Evolutionary conservation across 1,139 yeast species (phyloP).

Genomic region (Scheffersomyces insectosa): DNA sequence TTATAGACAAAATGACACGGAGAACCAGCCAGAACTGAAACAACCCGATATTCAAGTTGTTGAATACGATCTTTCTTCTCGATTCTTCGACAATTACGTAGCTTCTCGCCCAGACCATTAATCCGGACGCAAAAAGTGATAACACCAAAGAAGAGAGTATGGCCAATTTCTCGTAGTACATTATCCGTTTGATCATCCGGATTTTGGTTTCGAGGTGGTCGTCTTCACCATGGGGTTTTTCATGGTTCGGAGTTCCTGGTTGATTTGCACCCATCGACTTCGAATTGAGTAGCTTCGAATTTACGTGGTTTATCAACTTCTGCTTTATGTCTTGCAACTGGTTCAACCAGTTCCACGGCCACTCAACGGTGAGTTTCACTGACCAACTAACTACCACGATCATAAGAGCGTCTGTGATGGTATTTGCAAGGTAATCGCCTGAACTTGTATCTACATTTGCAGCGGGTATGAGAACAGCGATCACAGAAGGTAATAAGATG

Average conservation of each 20-base stretch:
- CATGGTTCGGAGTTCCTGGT: no score
- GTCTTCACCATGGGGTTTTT: not conserved
- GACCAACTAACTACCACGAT: conserved; percentile 29
- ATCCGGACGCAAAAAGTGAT: conserved; percentile 22
- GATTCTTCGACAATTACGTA: conserved; percentile 29
- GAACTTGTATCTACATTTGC: conserved; percentile 3
- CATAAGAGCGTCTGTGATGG: conserved; percentile 30
- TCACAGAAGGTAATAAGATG: conserved; percentile 12
- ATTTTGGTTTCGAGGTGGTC: conserved; percentile 8
- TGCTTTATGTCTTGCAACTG: conserved; percentile 22
- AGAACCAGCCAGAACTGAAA: conserved; percentile 32
- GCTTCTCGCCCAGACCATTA: conserved; percentile 28
- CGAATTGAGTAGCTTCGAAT: conserved; percentile 12
- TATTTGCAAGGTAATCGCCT: conserved; percentile 12
- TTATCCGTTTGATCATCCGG: conserved; percentile 14
- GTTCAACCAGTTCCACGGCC: conserved; percentile 41
- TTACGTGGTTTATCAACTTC: conserved; percentile 17
- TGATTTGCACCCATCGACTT: not conserved
- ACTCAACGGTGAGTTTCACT: conserved; percentile 29
- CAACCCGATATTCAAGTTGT: conserved; percentile 30
- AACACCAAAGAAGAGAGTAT: conserved; percentile 24
- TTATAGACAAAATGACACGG: conserved; percentile 15
- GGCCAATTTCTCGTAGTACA: conserved; percentile 24
- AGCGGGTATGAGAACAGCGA: conserved; percentile 12
- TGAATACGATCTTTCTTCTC: conserved; percentile 31